Evolutionary conservation across 805 yeast species (phyloP).

Genomic region (Scheffersomyces ergatensis): DNA sequence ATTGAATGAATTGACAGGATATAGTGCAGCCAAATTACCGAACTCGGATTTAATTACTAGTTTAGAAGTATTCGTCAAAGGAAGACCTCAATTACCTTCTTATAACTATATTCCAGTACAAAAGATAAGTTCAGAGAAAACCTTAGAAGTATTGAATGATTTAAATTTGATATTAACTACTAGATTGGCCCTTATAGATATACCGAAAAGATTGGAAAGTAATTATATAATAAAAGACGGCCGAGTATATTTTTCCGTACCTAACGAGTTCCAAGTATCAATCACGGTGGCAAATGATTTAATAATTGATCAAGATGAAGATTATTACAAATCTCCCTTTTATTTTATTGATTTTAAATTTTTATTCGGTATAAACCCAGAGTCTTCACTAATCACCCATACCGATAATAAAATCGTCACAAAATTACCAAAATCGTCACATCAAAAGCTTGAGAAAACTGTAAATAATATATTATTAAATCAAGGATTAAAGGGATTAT

Average conservation of each 20-base stretch:
- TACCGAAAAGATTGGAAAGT: conserved; percentile 61
- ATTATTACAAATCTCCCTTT: conserved; percentile 54
- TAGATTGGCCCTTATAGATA: conserved; percentile 63
- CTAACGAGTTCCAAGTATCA: conserved; percentile 57
- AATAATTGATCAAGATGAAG: conserved; percentile 47
- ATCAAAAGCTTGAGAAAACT: conserved; percentile 48
- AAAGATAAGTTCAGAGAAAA: conserved; percentile 51
- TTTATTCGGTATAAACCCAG: conserved; percentile 47
- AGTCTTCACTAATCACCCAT: conserved; percentile 29
- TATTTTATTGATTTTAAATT: conserved; percentile 77
- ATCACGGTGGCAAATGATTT: conserved; percentile 68
- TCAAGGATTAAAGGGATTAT: conserved; percentile 50
- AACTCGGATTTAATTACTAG: conserved; percentile 89
- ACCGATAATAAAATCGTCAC: conserved; percentile 23
- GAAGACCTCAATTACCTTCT: conserved; percentile 72
- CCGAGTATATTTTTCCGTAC: conserved; percentile 61
- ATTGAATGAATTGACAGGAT: conserved; percentile 63
- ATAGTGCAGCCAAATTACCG: conserved; percentile 88
- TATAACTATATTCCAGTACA: conserved; percentile 53
- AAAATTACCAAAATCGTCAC: conserved; percentile 26
- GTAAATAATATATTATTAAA: conserved; percentile 52
- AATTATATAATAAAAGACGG: conserved; percentile 74
- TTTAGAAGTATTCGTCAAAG: conserved; percentile 75
- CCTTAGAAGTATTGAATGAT: conserved; percentile 60
- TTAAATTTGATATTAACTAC: conserved; percentile 72